Evolutionary conservation across 169 alveolate species (phyloP), one percentile per base, ranked within the genome.

Genomic region (Eimeria necatrix): DNA sequence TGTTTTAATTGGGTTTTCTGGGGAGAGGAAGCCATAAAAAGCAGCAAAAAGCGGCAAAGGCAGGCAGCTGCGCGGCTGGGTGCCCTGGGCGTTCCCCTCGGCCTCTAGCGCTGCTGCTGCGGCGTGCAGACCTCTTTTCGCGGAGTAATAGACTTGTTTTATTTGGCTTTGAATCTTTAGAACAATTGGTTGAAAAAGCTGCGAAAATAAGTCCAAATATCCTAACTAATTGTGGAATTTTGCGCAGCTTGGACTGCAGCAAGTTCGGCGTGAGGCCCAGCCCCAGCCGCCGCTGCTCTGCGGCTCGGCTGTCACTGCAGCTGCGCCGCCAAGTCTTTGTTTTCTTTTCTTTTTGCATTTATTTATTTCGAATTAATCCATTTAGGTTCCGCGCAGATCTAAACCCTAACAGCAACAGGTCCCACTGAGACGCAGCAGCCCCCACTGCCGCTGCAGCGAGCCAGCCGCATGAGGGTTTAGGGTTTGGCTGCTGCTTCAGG

Each of bases 401-500:
- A 12, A 20, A 20, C 70, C 70, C 70, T 59, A 20, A 20, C 20
- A 20, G 70, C 20, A 20, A 1, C 20, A 20, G 14, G 53, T 74
- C 32, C 53, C 53, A 32, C n/a, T 74, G 53, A 12, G n/a, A 32
- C 18, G 51, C 16, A 16, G 22, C 68, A 5, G 20, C 53, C 71
- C 32, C 52, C 61, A 32, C 84, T 41, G 4, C 51, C 68, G 61
- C 41, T 88, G 83, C 59, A 51, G 12, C 92, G 60, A 5, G 51
- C 46, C 60, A 76, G 20, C 3, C 49, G 24, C n/a, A 24, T n/a
- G n/a, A n/a, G 70, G 32, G 93, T 73, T 56, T n/a, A 22, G 24
- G 80, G 86, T 78, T 78, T 73, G 51, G 22, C 49, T 14, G 32
- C 59, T 4, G 10, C 18, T 95, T 12, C 16, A 76, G 88, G 73